Evolutionary conservation across 257 asterid species (phyloP), one percentile per base, ranked within the genome.

Genomic region (Verbena officinalis): DNA sequence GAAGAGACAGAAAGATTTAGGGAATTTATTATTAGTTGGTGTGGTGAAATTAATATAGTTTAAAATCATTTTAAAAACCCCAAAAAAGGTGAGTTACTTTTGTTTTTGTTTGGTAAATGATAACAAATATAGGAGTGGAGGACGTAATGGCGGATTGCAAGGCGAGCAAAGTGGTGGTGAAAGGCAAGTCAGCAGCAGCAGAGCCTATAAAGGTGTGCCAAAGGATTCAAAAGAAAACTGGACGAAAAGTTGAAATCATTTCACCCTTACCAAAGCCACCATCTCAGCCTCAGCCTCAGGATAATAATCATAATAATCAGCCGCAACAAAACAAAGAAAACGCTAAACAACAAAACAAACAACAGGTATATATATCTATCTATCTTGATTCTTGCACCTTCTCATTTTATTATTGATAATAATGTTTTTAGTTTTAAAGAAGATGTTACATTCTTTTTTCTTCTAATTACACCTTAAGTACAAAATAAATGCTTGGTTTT

Each of bases 121-220:
- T n/a, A n/a, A 27, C 23, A 88, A 93, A 95, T 59, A 23, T 22
- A 90, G 96, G 96, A 62, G 89, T 92, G 73, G 91, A 87, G 75
- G 83, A 67, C 7, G 92, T 92, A 7, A 78, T 27, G 62, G 77
- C 85, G 55, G 95, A 92, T 74, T 78, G 52, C 79, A 83, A 80
- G 87, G 83, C 78, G 4, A 78, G 93, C 50, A 89, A 75, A 72
- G 96, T 92, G 87, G 88, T 89, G 74, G 97, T 92, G 76, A 92
- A 80, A 68, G 97, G 95, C 5, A 86, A 83, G 63, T 75, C 40
- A 3, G 87, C 81, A 12, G 76, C 40, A 3, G 87, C 81, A 14
- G 91, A 89, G 73, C 97, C 96, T 1, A 1, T 75, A 57, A 85
- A 86, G 81, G 89, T 91, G 55, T 80, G 86, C 72, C 77, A 85